Evolutionary conservation across 2,329 filamentous ascomycete genomes (phyloP), one percentile per base, ranked within the genome.

Genomic region (Plectosphaerella plurivora): DNA sequence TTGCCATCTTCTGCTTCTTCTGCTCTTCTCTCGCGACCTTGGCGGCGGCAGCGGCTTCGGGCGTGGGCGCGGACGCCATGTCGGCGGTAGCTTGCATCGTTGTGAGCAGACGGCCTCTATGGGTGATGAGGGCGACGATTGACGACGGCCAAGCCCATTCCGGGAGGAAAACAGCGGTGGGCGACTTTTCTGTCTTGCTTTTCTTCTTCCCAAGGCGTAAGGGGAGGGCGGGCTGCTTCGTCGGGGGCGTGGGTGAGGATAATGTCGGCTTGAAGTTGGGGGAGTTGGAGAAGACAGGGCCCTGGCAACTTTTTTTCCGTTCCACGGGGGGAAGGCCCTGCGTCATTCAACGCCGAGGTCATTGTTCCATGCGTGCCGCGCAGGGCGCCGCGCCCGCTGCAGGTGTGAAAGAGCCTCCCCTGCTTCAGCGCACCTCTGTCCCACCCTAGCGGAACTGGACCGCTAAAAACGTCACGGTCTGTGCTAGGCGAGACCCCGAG

Each of bases 1-100:
- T 63, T 57, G 73, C 73, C 63, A 73, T 71, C 60, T 71, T 66
- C 52, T 63, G 62, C 33, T 56, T 41, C 45, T 52, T 53, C 49
- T 45, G 28, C 47, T 54, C 46, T 45, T 57, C 16, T 63, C 16
- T 20, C 37, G 52, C 46, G 36, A 47, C 44, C 49, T 56, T 53
- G 41, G 47, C 36, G n/a, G 18, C 15, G 15, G 51, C 39, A 1
- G 51, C 25, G 28, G 53, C 55, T 28, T 42, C 50, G 41, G 52
- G 25, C 41, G 53, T 48, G 41, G 52, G 25, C 41, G 53, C 44
- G 47, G 55, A 47, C 20, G 59, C 52, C 47, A 56, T 55, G 50
- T 59, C 58, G 50, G 61, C 45, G 60, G 53, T 44, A 54, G 57
- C 58, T 58, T 63, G 58, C 61, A 65, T 66, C 44, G 33, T 59